These are phyloP conservation scores for Eragrostis tef DNA, from an alignment of 202 grass and related monocot genomes.

Conservation along the genomic window DNA sequence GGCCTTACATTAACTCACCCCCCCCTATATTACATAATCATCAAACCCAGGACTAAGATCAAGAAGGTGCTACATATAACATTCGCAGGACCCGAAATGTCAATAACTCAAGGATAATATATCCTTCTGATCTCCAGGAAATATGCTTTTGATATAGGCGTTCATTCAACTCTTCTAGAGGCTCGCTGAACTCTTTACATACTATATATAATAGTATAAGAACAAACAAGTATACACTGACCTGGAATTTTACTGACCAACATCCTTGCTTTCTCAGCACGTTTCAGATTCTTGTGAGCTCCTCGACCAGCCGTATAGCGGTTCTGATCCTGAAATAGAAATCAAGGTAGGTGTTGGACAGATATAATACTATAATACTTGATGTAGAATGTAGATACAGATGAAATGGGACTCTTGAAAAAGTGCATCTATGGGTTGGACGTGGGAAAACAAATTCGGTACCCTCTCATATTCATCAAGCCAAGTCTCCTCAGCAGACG, in stretches of 20 bases:
- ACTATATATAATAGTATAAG: constrained; percentile 27
- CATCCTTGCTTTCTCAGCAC: constrained; percentile 85
- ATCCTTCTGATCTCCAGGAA: not conserved
- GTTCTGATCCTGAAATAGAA: constrained; percentile 75
- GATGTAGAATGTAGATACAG: not conserved
- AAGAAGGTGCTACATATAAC: not conserved
- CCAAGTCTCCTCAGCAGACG: constrained; percentile 81
- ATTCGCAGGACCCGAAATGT: not conserved
- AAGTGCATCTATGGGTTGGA: not conserved
- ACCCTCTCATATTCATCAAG: constrained; percentile 95
- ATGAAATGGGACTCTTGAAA: not conserved
- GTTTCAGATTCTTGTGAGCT: constrained; percentile 92
- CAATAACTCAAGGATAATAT: not conserved
- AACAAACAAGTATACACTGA: constrained; percentile 49
- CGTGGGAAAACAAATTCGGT: not conserved
- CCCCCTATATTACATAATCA: not conserved
- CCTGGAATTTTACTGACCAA: constrained; percentile 85
- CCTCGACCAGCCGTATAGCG: constrained; percentile 85
- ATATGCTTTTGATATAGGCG: not conserved
- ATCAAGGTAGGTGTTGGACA: constrained; percentile 20
- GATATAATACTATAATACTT: not conserved
- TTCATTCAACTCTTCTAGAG: not conserved
- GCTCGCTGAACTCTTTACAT: not conserved
- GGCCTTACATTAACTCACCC: not conserved
- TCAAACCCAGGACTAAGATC: not conserved